A percentile compares a stretch with the other conserved stretches of the same genome.
Evolutionary conservation across 768 basidiomycete species (phyloP).

Genomic region (Wakefieldia striispora): DNA sequence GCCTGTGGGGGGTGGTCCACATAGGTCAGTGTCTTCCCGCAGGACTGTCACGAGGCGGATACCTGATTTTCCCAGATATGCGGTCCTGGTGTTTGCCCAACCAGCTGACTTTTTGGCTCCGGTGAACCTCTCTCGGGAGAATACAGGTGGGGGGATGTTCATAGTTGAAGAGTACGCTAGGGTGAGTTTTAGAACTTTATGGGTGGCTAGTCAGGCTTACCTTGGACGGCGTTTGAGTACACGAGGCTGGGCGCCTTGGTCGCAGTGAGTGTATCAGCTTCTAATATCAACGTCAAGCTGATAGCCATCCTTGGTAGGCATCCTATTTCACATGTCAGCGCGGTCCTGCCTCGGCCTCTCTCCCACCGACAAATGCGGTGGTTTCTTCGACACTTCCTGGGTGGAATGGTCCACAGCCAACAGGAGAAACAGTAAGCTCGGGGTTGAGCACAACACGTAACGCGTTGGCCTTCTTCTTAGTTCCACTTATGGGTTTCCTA

Average conservation of each 20-base stretch:
- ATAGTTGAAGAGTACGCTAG: conserved; percentile 57
- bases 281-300: neutral
- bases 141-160: conserved; percentile 52
- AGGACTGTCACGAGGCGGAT: neutral
- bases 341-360: conserved; percentile 52
- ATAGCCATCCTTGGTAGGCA: conserved; percentile 38
- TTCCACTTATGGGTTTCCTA: conserved; percentile 29
- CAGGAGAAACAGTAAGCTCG: conserved; percentile 17
- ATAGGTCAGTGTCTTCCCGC: conserved; percentile 50
- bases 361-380: conserved; percentile 63
- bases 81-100: conserved; percentile 63
- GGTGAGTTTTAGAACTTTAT: conserved; percentile 30
- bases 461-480: conserved; percentile 21
- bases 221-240: conserved; percentile 30
- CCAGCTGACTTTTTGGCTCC: conserved; percentile 63
- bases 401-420: conserved; percentile 17
- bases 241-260: conserved; percentile 58
- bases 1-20: conserved; percentile 65
- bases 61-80: conserved; percentile 48
- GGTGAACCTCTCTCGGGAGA: conserved; percentile 47
- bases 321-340: conserved; percentile 75
- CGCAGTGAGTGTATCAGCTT: conserved; percentile 42
- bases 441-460: conserved; percentile 20
- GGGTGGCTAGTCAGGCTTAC: neutral
- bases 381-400: conserved; percentile 55